Conservation (phyloP, 768 basidiomycete genomes). For the Russula emetica region DNA sequence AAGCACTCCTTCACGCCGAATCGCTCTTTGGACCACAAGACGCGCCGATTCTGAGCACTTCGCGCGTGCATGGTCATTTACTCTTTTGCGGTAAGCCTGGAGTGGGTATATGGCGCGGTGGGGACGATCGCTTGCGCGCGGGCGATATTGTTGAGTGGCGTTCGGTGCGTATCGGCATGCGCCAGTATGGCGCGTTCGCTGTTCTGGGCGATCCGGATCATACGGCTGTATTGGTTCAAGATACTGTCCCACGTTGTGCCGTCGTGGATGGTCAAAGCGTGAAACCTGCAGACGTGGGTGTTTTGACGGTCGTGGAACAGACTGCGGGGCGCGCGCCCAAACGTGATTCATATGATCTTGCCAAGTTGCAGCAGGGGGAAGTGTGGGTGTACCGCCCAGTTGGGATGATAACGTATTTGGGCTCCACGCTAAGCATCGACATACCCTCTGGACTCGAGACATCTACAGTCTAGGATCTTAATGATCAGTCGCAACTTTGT, state of each 20-base stretch:
- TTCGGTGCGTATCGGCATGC: constrained; percentile 31
- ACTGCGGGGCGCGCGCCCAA: constrained; percentile 42
- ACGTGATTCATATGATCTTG: constrained; percentile 42
- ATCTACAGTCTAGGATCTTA: neutral
- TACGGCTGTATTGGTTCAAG: constrained; percentile 47
- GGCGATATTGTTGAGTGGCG: constrained; percentile 58
- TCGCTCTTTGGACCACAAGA: constrained; percentile 40
- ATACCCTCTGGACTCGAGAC: constrained; percentile 18
- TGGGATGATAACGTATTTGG: constrained; percentile 38
- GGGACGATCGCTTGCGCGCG: constrained; percentile 47
- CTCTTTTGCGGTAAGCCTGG: constrained; percentile 43
- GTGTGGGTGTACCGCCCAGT: constrained; percentile 57
- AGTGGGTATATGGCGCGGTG: constrained; percentile 47
- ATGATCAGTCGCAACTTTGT: too few species aligned
- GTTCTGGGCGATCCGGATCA: constrained; percentile 52
- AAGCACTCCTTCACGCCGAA: constrained; percentile 44
- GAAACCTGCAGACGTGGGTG: constrained; percentile 40
- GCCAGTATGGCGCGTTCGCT: constrained; percentile 26
- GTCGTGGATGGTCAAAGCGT: constrained; percentile 37
- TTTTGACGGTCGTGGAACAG: constrained; percentile 53
- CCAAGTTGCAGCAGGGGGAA: constrained; percentile 45
- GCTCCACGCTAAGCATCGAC: constrained; percentile 28
- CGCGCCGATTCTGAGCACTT: constrained; percentile 45
- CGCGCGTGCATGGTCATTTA: constrained; percentile 53
- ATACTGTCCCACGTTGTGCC: constrained; percentile 34